Base-by-base conservation (phyloP, 106 monocot species). In the Phalaenopsis equestris region DNA sequence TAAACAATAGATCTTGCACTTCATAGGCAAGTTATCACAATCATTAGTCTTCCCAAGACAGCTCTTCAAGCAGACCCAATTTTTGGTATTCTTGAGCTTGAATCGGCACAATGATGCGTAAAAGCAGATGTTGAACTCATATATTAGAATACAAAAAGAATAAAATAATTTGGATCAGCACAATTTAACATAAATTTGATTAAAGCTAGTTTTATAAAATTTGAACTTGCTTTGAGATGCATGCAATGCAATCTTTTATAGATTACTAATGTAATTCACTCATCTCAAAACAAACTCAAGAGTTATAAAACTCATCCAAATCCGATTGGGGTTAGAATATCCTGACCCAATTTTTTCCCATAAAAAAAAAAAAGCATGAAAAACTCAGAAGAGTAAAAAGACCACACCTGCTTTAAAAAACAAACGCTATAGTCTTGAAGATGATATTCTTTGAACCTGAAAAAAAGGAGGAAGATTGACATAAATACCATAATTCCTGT, bases 381-480 rank as follows among this genome's bases (percentile, higher is more conserved):
- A 61, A 61, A 23, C 21, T n/a, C 19, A 10, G 24, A 80, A 37
- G 4, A 38, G 36, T 14, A 8, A 58, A 47, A 82, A 67, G 55
- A 4, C 23, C 89, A 86, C 73, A 93, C 98, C 82, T 91, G 86
- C 73, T 90, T 94, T 77, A 86, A 49, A 79, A 98, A 98, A 92
- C 94, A 94, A 56, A 87, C 49, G 80, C 86, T 89, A 68, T 94
- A 98, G 83, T 98, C 94, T 86, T 98, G 86, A 84, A 98, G 94
- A 85, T 88, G 98, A 87, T 98, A 98, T 78, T 98, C 98, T 80
- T 94, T 93, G 43, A 4, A 6, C 43, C 6, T 4, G 43, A 45
- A 4, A 45, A 45, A 45, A 45, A 45, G 43, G 6, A 45, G 43
- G 43, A 6, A 6, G 43, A 45, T 45, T 45, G 3, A 45, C 43